Evolutionary conservation across 2,329 filamentous ascomycete species (phyloP).

Genomic region (Epichloe sibirici): DNA sequence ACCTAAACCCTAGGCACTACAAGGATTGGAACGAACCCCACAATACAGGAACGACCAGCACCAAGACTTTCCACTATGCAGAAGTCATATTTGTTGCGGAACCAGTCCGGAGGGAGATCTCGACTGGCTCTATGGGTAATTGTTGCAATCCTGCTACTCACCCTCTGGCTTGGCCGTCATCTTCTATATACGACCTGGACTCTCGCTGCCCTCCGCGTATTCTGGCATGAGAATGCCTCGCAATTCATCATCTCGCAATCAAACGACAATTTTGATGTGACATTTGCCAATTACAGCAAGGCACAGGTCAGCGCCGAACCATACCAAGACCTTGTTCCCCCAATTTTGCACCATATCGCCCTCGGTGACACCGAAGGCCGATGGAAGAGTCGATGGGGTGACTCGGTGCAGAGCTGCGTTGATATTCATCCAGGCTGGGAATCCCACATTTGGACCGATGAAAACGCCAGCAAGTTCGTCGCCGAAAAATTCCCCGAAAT

Average conservation of each 20-base stretch:
- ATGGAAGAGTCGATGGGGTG: conserved; percentile 15
- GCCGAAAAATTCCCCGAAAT: conserved; percentile 13
- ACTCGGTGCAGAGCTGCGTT: conserved; percentile 20
- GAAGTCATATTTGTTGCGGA: conserved; percentile 4
- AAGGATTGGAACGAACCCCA: neutral
- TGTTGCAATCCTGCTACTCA: conserved; percentile 3
- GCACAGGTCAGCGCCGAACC: conserved; percentile 17
- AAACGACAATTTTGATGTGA: conserved; percentile 20
- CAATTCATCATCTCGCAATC: conserved; percentile 17
- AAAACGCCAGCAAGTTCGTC: conserved; percentile 10
- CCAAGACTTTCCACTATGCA: conserved; percentile 1
- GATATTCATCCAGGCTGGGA: conserved; percentile 23
- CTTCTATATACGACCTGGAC: conserved; percentile 16
- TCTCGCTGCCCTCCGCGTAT: conserved; percentile 15
- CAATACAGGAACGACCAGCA: neutral
- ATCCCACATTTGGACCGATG: conserved; percentile 12
- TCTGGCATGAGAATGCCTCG: conserved; percentile 14
- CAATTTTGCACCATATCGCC: conserved; percentile 23
- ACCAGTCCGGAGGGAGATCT: conserved; percentile 3
- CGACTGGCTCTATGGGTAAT: conserved; percentile 5
- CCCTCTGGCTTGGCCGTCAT: conserved; percentile 10
- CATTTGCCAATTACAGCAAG: conserved; percentile 20
- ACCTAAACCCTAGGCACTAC: neutral
- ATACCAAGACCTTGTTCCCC: conserved; percentile 19
- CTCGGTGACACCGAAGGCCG: conserved; percentile 14